Conservation (phyloP, 2,329 filamentous ascomycete species). For the Phoma sp. region DNA sequence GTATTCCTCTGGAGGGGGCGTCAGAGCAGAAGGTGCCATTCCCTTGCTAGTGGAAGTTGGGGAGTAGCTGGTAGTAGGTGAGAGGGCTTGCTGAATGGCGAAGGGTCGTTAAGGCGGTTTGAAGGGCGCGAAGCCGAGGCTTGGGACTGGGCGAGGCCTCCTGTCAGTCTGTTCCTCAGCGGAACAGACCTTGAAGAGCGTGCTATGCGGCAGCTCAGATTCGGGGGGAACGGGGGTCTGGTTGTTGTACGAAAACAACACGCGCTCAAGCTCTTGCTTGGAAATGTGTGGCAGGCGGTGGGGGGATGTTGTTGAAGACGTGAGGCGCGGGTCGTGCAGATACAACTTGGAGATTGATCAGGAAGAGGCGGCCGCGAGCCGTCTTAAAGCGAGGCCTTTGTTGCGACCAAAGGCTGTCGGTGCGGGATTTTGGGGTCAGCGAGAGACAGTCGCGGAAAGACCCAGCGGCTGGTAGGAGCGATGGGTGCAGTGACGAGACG, state of each 20-base stretch:
- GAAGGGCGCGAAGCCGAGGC: constrained; percentile 89
- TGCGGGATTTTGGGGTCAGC: constrained; percentile 14
- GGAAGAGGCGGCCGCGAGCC: constrained; percentile 52
- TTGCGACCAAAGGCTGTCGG: constrained; percentile 50
- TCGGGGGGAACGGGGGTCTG: constrained; percentile 64
- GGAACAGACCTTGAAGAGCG: constrained; percentile 96
- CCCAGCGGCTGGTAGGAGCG: constrained; percentile 13
- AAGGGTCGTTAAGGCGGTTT: constrained; percentile 85
- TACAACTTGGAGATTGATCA: constrained; percentile 57
- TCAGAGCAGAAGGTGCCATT: constrained; percentile 76
- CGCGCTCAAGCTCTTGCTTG: constrained; percentile 48
- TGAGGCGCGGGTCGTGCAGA: constrained; percentile 54
- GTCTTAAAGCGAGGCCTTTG: constrained; percentile 55
- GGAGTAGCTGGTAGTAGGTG: constrained; percentile 22
- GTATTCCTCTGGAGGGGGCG: constrained; percentile 52
- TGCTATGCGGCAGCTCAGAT: constrained; percentile 99
- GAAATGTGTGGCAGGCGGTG: constrained; percentile 50
- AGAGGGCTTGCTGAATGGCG: constrained; percentile 24
- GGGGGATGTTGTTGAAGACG: constrained; percentile 60
- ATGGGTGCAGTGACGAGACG: constrained; percentile 17
- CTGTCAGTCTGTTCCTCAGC: constrained; percentile 94
- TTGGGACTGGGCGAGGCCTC: constrained; percentile 89
- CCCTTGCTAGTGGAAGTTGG: constrained; percentile 56
- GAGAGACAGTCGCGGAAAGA: constrained; percentile 16
- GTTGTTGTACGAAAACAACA: constrained; percentile 55